Conservation (phyloP, 208 protist genomes). For the Leptomonas seymouri region DNA sequence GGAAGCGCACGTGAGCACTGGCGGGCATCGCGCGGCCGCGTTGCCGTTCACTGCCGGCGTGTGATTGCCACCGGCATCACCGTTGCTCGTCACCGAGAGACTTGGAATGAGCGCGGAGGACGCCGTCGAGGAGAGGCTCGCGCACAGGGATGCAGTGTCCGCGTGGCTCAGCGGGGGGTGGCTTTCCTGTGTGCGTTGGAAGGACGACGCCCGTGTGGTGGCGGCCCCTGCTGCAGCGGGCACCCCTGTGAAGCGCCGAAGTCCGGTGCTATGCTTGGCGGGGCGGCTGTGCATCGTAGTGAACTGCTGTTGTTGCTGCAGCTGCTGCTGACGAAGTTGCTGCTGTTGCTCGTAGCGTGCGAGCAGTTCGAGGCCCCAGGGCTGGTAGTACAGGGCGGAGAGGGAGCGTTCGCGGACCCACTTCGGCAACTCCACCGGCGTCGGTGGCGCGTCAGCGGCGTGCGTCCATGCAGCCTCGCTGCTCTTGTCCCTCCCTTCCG, state of each 20-base stretch:
- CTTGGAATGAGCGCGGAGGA: constrained; percentile 3
- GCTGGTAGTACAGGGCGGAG: constrained; percentile 37
- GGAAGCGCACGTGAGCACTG: constrained; percentile 9
- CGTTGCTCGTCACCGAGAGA: constrained; percentile 5
- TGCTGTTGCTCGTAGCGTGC: constrained; percentile 32
- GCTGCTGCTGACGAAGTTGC: constrained; percentile 15
- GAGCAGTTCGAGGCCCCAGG: constrained; percentile 31
- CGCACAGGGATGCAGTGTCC: neutral
- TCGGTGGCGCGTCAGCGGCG: neutral
- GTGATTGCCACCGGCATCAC: neutral
- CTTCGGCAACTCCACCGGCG: constrained; percentile 25
- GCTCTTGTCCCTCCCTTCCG: constrained; percentile 7
- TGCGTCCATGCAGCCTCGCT: neutral
- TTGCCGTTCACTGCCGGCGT: neutral
- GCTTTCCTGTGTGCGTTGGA: neutral
- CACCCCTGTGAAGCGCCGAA: neutral
- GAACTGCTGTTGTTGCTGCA: constrained; percentile 21
- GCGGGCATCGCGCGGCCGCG: constrained; percentile 2
- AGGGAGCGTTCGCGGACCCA: constrained; percentile 41
- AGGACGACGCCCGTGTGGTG: neutral
- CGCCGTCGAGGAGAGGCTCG: constrained; percentile 3
- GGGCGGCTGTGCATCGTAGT: constrained; percentile 1
- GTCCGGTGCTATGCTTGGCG: neutral
- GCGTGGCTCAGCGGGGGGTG: neutral
- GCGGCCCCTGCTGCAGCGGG: neutral